phyloP scores from a whole-genome alignment of 2,329 filamentous ascomycete genomes.

The Pseudogymnoascus destructans region DNA sequence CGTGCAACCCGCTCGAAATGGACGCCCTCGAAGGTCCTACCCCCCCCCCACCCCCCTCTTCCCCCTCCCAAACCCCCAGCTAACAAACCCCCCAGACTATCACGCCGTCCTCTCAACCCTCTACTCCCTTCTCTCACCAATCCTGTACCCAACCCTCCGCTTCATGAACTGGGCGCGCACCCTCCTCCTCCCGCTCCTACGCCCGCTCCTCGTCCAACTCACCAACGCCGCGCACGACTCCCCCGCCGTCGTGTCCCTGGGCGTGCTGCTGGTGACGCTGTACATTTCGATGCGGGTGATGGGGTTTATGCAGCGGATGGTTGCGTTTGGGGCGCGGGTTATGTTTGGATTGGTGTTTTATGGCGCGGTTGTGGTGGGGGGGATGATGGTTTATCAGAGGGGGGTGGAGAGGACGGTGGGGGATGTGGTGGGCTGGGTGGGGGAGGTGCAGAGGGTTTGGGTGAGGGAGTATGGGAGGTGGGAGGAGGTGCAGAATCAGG shows the following conservation, averaged over 20 bases:
- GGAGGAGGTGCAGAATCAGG: neutral
- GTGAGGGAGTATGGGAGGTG: slow-evolving; percentile 3
- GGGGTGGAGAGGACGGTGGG: neutral
- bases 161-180: neutral
- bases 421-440: neutral
- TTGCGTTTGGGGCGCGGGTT: neutral
- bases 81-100: neutral
- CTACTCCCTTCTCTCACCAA: neutral
- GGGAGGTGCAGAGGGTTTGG: neutral
- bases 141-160: neutral
- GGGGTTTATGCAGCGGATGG: neutral
- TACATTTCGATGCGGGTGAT: neutral
- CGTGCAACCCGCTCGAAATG: neutral
- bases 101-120: neutral
- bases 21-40: neutral
- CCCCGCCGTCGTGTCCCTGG: neutral
- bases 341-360: neutral
- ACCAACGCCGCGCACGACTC: neutral
- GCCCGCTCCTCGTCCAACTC: neutral
- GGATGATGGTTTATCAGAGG: slow-evolving; percentile 1
- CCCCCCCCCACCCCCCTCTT: neutral
- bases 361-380: neutral
- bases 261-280: neutral
- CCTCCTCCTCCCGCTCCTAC: neutral
- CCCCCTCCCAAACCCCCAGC: neutral